These are phyloP conservation scores for Lipomyces orientalis DNA, from an alignment of 805 yeast species.

Conservation along the genomic window DNA sequence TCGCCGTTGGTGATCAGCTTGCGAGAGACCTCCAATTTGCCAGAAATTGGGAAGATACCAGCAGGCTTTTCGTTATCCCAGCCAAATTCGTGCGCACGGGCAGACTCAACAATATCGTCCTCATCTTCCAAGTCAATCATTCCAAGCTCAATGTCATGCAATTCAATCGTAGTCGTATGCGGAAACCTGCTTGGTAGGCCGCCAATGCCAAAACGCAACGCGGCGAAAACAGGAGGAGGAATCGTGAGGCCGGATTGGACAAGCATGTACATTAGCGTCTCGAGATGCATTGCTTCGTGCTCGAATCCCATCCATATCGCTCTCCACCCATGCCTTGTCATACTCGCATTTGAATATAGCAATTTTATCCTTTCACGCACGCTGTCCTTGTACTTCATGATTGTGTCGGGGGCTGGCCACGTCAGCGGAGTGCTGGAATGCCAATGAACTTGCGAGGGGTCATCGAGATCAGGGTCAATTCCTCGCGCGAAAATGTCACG, in stretches of 20 bases:
- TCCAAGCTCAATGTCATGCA: conserved; percentile 20
- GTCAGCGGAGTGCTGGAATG: conserved; percentile 34
- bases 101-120: conserved; percentile 10
- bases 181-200: not conserved
- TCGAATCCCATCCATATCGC: conserved; percentile 38
- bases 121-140: conserved; percentile 18
- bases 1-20: conserved; percentile 35
- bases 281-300: conserved; percentile 40
- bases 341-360: not conserved
- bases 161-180: not conserved
- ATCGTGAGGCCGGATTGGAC: conserved; percentile 30
- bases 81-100: conserved; percentile 18
- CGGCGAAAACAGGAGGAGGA: conserved; percentile 29
- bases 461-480: conserved; percentile 39
- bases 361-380: conserved; percentile 26
- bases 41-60: not conserved
- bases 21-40: conserved; percentile 27
- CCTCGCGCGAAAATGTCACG: conserved; percentile 38
- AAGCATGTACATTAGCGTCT: conserved; percentile 38
- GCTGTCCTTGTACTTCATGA: conserved; percentile 18
- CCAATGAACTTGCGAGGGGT: conserved; percentile 37
- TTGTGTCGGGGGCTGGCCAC: conserved; percentile 31
- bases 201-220: not conserved
- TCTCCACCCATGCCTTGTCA: conserved; percentile 12
- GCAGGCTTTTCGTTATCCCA: conserved; percentile 40